phyloP scores from a whole-genome alignment of 2,329 filamentous ascomycete genomes.

The Alternaria metachromatica region DNA sequence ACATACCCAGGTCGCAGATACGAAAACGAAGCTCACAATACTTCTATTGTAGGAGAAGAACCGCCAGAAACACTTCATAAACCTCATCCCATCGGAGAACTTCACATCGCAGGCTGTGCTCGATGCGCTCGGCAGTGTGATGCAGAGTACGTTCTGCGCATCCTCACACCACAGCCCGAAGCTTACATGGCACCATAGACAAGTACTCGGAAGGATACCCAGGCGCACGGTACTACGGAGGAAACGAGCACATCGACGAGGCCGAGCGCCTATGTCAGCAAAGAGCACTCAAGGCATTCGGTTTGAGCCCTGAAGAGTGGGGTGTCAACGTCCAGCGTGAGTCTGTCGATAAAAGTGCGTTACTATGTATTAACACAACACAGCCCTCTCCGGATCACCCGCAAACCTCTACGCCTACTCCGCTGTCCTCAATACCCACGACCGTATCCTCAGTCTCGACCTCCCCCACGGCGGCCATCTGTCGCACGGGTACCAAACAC shows the following conservation, averaged over 20 bases:
- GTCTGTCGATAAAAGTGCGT: constrained; percentile 13
- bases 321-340: constrained; percentile 95
- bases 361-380: constrained; percentile 20
- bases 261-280: constrained; percentile 95
- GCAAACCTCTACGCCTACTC: constrained; percentile 87
- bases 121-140: constrained; percentile 79
- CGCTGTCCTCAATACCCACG: constrained; percentile 88
- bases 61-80: constrained; percentile 97
- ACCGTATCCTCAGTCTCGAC: constrained; percentile 95
- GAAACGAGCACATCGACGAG: constrained; percentile 98
- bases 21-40: constrained; percentile 22
- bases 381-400: constrained; percentile 80
- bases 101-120: constrained; percentile 98
- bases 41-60: constrained; percentile 76
- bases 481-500: constrained; percentile 96
- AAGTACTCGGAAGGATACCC: constrained; percentile 99
- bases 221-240: constrained; percentile 97
- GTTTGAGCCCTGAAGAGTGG: constrained; percentile 87
- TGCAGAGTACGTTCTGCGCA: constrained; percentile 58
- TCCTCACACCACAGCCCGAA: constrained; percentile 60
- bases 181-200: constrained; percentile 61
- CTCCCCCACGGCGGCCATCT: constrained; percentile 95
- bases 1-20: constrained; percentile 13
- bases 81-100: constrained; percentile 99
- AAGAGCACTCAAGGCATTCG: constrained; percentile 90